These are phyloP conservation scores for Cenchrus purpureus DNA, from an alignment of 176 grass and related monocot genomes.

Conservation along the genomic window DNA sequence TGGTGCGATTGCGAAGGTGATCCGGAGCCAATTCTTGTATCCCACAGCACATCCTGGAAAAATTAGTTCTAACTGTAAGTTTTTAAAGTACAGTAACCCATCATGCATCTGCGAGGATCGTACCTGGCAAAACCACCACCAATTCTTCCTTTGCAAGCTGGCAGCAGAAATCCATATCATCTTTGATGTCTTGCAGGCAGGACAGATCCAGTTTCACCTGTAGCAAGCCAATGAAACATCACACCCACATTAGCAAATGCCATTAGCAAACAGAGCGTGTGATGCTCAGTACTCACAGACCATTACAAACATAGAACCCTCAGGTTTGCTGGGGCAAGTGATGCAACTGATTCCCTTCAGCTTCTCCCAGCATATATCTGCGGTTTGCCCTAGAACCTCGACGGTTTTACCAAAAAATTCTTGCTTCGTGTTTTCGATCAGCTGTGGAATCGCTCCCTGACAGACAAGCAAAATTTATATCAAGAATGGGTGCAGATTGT, in stretches of 20 bases:
- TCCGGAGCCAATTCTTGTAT: slow-evolving; percentile 76
- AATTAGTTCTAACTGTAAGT: slow-evolving; percentile 2
- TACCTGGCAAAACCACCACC: slow-evolving; percentile 63
- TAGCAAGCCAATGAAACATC: not conserved
- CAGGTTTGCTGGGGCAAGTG: slow-evolving; percentile 61
- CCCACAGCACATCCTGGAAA: slow-evolving; percentile 54
- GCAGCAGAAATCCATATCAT: slow-evolving; percentile 72
- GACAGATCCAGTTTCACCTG: slow-evolving; percentile 69
- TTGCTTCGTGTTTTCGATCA: slow-evolving; percentile 59
- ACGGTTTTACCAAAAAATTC: slow-evolving; percentile 55
- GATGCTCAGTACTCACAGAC: slow-evolving; percentile 6
- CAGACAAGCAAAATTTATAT: not conserved
- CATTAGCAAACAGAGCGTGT: too few relatives aligned
- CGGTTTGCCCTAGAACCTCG: slow-evolving; percentile 24
- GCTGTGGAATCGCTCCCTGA: slow-evolving; percentile 63
- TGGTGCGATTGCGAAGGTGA: slow-evolving; percentile 58
- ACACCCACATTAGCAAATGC: slow-evolving; percentile 5
- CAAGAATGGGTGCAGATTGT: not conserved
- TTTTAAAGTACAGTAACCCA: not conserved
- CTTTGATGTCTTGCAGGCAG: slow-evolving; percentile 49
- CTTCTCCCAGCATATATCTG: slow-evolving; percentile 60
- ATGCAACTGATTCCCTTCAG: slow-evolving; percentile 61
- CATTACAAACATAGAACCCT: slow-evolving; percentile 73
- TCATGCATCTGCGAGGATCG: not conserved
- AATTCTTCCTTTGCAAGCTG: slow-evolving; percentile 63